Base-by-base conservation (phyloP, 768 basidiomycete genomes). In the Xanthoconium purpureum region DNA sequence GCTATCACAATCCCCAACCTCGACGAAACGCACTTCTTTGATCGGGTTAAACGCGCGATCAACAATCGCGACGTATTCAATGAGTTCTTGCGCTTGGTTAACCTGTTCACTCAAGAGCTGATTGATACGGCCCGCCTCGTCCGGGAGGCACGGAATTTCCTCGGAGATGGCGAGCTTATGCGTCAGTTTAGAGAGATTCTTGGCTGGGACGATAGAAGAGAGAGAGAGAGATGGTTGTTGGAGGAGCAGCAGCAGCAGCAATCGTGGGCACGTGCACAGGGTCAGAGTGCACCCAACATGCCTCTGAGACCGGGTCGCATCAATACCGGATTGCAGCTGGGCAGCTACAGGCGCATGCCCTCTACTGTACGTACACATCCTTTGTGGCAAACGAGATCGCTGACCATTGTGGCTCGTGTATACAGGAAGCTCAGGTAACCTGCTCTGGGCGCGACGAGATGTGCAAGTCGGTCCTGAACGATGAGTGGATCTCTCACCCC, bases 401-500 rank as follows among this genome's bases (percentile, higher is more conserved):
- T 62, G 37, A 59, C 10, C 6, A 18, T 39, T 10, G 37, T 50
- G 43, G 33, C 50, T 30, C 29, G 28, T 29, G 10, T 46, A 38
- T 20, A 24, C 64, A 97, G 94, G 95, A 95, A 72, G 84, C 84
- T 53, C 87, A 88, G 51, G 86, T 96, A 14, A 77, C 88, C 0
- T 99, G 97, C 67, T 91, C 95, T 3, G 97, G 97, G 3, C 89
- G 97, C 15, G 97, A 98, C 65, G 91, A 94, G 20, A 95, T 98
- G 88, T 98, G 96, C 72, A 89, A 87, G 66, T 86, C 90, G 8
- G 97, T 99, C 6, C 76, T 99, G 50, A 99, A 99, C 67, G 97
- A 99, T 68, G 92, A 96, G 63, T 99, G 96, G 96, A 89, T 98
- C 33, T 94, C 95, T 6, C 95, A 98, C 68, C 95, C 97, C 1